Percentiles rank a stretch among this genome's conserved stretches.
These are phyloP conservation scores for Yamadazyma jaroonii DNA, from an alignment of 1,139 yeast species.

Conservation along the genomic window DNA sequence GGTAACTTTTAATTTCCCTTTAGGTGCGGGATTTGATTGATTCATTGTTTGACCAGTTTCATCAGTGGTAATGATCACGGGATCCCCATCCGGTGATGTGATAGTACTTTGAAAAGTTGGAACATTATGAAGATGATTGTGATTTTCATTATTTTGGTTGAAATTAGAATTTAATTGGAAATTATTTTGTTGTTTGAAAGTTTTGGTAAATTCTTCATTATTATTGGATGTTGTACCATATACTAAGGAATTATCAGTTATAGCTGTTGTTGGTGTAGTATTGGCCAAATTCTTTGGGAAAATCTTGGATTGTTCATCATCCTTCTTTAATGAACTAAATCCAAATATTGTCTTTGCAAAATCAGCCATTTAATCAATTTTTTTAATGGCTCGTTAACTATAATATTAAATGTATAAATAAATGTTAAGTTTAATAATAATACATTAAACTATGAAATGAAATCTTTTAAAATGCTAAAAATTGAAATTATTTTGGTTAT, in stretches of 20 bases:
- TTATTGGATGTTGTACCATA: constrained; percentile 58
- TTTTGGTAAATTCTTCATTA: constrained; percentile 9
- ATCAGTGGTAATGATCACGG: constrained; percentile 46
- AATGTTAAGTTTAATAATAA: constrained; percentile 1
- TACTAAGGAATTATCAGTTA: constrained; percentile 59
- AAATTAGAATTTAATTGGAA: constrained; percentile 5
- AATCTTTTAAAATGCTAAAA: background rate
- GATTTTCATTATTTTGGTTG: background rate
- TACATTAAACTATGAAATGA: constrained; percentile 4
- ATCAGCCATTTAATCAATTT: constrained; percentile 56
- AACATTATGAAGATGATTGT: background rate
- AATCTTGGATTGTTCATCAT: constrained; percentile 26
- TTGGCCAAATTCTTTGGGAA: constrained; percentile 15
- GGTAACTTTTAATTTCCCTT: constrained; percentile 79
- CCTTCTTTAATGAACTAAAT: constrained; percentile 47
- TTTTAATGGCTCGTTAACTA: background rate
- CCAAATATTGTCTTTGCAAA: constrained; percentile 63
- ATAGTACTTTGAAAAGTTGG: constrained; percentile 1
- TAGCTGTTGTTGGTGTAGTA: constrained; percentile 62
- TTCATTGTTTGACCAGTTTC: constrained; percentile 40
- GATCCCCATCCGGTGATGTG: constrained; percentile 12
- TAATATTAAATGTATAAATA: background rate
- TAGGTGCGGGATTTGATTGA: constrained; percentile 40
- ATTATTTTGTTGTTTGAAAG: constrained; percentile 12
- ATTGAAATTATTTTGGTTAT: too few relatives aligned